Percentiles rank a stretch among this genome's conserved stretches.
Conservation (phyloP, 2,329 filamentous ascomycete species). For the Sporothrix dimorphospora region DNA sequence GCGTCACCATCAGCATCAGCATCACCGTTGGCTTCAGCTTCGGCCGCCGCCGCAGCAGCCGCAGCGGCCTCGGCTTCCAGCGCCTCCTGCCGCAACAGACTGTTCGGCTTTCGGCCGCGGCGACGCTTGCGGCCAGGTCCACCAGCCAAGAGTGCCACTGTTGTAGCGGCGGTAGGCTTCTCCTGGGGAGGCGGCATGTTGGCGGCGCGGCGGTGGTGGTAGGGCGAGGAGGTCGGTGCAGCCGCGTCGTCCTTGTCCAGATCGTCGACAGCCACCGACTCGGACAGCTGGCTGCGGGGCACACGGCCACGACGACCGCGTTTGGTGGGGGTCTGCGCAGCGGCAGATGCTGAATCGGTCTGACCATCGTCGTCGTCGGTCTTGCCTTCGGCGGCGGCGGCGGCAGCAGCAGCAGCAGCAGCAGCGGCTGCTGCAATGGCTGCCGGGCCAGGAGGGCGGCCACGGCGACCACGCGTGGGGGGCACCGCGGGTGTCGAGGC, state of each 20-base stretch:
- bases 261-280: conserved; percentile 31
- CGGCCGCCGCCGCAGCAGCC: conserved; percentile 15
- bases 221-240: background rate
- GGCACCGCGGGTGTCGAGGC: conserved; percentile 31
- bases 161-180: background rate
- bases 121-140: conserved; percentile 23
- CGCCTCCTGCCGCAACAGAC: conserved; percentile 22
- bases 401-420: conserved; percentile 15
- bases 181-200: conserved; percentile 14
- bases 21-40: background rate
- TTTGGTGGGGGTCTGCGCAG: conserved; percentile 17
- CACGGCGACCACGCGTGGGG: conserved; percentile 24
- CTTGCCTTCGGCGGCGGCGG: background rate
- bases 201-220: conserved; percentile 20
- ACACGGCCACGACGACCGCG: conserved; percentile 32
- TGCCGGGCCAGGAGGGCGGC: conserved; percentile 22
- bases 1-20: background rate
- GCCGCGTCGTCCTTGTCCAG: conserved; percentile 6
- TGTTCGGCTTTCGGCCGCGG: conserved; percentile 29
- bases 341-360: background rate
- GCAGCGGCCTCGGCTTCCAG: conserved; percentile 19
- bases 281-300: conserved; percentile 33
- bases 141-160: background rate
- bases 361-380: background rate
- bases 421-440: conserved; percentile 1